Percentiles rank a stretch among this genome's conserved stretches.
Conservation (phyloP, 2,329 filamentous ascomycete genomes). For the Alternaria sp. region DNA sequence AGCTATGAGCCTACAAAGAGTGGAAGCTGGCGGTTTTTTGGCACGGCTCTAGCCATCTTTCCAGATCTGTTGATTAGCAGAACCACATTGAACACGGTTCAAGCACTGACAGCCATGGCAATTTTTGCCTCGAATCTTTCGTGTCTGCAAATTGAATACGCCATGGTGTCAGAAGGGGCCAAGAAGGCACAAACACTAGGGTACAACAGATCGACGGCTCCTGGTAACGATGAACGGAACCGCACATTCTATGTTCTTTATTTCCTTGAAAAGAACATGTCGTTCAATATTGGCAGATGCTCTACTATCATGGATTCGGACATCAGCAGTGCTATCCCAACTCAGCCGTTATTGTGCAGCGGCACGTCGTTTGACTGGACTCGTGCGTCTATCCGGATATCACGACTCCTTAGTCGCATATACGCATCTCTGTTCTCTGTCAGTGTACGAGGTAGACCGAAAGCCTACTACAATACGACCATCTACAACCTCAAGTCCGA, state of each 20-base stretch:
- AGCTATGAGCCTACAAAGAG: neutral
- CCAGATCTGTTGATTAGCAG: neutral
- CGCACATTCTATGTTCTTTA: constrained; percentile 55
- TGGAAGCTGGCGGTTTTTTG: neutral
- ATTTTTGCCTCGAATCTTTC: neutral
- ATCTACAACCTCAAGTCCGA: neutral
- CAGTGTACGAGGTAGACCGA: neutral
- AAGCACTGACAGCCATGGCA: neutral
- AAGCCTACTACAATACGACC: neutral
- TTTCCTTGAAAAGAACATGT: constrained; percentile 49
- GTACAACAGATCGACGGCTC: constrained; percentile 37
- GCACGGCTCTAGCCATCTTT: neutral
- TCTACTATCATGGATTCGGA: constrained; percentile 42
- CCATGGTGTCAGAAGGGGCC: constrained; percentile 15
- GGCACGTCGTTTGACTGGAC: neutral
- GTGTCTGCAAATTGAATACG: neutral
- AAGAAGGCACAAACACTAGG: constrained; percentile 46
- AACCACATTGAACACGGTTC: neutral
- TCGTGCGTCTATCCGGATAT: neutral
- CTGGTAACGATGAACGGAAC: constrained; percentile 20
- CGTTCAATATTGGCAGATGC: constrained; percentile 41
- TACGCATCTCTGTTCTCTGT: neutral
- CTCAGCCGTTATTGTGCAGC: constrained; percentile 31
- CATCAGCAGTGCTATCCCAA: neutral
- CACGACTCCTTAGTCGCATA: neutral